Evolutionary conservation across 805 yeast genomes (phyloP).

Genomic region (Zygoascus flipseniorum): DNA sequence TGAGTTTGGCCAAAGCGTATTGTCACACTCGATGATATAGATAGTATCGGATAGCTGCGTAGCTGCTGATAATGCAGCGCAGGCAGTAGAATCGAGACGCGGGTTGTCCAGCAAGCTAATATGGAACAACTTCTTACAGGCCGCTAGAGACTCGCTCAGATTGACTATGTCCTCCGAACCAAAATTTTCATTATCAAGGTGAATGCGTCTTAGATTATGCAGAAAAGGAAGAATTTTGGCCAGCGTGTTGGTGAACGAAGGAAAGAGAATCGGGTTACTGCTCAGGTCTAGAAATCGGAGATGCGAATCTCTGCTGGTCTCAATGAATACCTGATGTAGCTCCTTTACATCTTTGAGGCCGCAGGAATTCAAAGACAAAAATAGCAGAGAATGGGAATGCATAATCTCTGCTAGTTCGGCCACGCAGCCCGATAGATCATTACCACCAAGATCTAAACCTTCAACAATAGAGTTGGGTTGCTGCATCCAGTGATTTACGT

Average conservation of each 20-base stretch:
- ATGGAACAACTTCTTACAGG: slow-evolving; percentile 57
- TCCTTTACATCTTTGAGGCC: slow-evolving; percentile 37
- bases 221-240: slow-evolving; percentile 62
- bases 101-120: slow-evolving; percentile 61
- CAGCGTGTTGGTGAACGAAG: slow-evolving; percentile 48
- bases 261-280: slow-evolving; percentile 59
- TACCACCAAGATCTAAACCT: slow-evolving; percentile 81
- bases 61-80: slow-evolving; percentile 59
- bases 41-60: slow-evolving; percentile 59
- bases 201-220: slow-evolving; percentile 54
- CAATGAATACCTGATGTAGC: slow-evolving; percentile 37
- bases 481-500: slow-evolving; percentile 50
- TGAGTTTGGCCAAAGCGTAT: slow-evolving; percentile 48
- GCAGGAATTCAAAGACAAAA: slow-evolving; percentile 60
- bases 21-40: slow-evolving; percentile 60
- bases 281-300: slow-evolving; percentile 71
- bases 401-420: slow-evolving; percentile 12
- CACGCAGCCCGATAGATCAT: slow-evolving; percentile 39
- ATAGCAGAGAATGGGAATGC: slow-evolving; percentile 29
- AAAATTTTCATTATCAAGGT: slow-evolving; percentile 61
- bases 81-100: slow-evolving; percentile 47
- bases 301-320: slow-evolving; percentile 44
- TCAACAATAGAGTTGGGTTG: slow-evolving; percentile 35
- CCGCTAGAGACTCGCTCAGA: slow-evolving; percentile 60
- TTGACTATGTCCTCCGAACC: slow-evolving; percentile 46